Percentiles rank a stretch among this genome's conserved stretches.
phyloP scores from a whole-genome alignment of 495 filamentous ascomycete genomes.

The Tricharina praecox region DNA sequence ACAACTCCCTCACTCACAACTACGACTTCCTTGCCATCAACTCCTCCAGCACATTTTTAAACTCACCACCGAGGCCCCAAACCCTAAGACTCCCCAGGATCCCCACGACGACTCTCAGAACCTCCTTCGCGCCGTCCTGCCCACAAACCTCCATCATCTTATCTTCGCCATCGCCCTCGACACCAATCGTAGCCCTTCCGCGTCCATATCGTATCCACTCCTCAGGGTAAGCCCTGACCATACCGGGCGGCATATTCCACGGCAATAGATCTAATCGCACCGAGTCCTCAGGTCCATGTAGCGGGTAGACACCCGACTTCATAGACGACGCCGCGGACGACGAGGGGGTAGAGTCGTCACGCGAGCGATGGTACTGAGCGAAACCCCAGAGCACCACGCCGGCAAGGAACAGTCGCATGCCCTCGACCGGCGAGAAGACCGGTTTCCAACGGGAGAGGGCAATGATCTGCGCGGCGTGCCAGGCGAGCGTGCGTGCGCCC shows the following conservation, averaged over 20 bases:
- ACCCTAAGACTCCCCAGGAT: constrained; percentile 23
- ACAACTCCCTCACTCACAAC: too few species aligned
- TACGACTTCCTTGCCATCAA: constrained; percentile 13
- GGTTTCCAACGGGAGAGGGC: constrained; percentile 25
- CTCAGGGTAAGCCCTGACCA: too few species aligned
- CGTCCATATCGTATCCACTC: constrained; percentile 24
- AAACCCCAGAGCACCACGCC: constrained; percentile 27
- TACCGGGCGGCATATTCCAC: constrained; percentile 8
- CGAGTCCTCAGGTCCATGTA: constrained; percentile 16
- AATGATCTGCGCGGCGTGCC: constrained; percentile 27
- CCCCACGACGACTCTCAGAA: constrained; percentile 24
- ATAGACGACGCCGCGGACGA: background rate
- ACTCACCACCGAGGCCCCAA: constrained; percentile 26
- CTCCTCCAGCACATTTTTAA: constrained; percentile 24
- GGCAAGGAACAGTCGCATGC: constrained; percentile 25
- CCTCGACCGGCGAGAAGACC: constrained; percentile 23
- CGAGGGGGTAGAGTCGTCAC: background rate
- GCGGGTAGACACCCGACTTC: background rate
- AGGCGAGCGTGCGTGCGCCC: constrained; percentile 23
- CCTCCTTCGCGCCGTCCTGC: constrained; percentile 19
- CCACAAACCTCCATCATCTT: constrained; percentile 25
- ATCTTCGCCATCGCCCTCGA: constrained; percentile 14
- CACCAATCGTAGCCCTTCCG: constrained; percentile 23
- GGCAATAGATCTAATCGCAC: constrained; percentile 22
- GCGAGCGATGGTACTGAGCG: constrained; percentile 13